Percentiles rank a stretch among this genome's conserved stretches.
phyloP scores from a whole-genome alignment of 2,329 filamentous ascomycete species.

The Amesomyces nigricolor region DNA sequence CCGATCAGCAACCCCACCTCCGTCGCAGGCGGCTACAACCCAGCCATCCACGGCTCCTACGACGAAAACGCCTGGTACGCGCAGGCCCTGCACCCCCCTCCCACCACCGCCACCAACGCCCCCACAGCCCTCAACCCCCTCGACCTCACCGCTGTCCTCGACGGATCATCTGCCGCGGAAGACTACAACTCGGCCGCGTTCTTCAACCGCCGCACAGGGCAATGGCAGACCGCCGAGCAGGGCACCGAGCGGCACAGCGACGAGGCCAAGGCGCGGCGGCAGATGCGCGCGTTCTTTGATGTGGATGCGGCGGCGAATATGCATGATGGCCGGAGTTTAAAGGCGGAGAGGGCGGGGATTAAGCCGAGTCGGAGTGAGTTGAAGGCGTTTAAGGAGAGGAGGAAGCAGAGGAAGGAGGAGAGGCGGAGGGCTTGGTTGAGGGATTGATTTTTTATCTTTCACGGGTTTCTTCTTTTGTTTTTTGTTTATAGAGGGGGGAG shows the following conservation, averaged over 20 bases:
- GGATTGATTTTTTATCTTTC: conserved; percentile 51
- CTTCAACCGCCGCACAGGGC: conserved; percentile 90
- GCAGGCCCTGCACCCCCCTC: conserved; percentile 43
- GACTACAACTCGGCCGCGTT: conserved; percentile 63
- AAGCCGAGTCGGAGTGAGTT: conserved; percentile 80
- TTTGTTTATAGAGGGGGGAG: neutral
- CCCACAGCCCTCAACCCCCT: neutral
- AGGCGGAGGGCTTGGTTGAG: conserved; percentile 86
- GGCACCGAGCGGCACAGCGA: conserved; percentile 75
- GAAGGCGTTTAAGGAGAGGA: conserved; percentile 87
- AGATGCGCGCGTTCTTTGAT: conserved; percentile 94
- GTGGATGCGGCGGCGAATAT: conserved; percentile 88
- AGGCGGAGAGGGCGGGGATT: conserved; percentile 82
- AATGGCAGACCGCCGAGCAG: conserved; percentile 64
- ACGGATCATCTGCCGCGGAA: conserved; percentile 26
- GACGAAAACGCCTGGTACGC: conserved; percentile 96
- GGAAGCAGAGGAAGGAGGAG: conserved; percentile 84
- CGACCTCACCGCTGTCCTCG: neutral
- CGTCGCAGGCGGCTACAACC: conserved; percentile 78
- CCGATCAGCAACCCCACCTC: conserved; percentile 30
- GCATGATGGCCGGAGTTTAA: conserved; percentile 84
- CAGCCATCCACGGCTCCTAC: conserved; percentile 92
- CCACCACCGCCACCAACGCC: conserved; percentile 26
- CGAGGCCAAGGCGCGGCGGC: conserved; percentile 77
- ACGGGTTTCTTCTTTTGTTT: neutral